Conservation (phyloP, 2,329 filamentous ascomycete genomes). For the Colletotrichum tabaci region DNA sequence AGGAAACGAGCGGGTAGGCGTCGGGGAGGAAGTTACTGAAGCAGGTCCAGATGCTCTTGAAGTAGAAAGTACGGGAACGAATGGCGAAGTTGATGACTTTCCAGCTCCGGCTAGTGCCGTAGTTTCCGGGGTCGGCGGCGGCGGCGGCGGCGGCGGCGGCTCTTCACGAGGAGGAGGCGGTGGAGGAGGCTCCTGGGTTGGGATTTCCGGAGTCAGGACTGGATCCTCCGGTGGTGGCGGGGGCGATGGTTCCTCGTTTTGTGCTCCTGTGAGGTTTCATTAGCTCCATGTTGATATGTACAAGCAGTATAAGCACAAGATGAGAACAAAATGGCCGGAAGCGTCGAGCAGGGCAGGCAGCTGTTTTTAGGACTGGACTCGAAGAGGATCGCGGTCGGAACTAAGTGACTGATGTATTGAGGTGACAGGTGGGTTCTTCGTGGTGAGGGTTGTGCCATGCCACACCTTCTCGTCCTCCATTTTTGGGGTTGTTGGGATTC, state of each 20-base stretch:
- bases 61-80: constrained; percentile 9
- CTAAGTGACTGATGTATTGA: background rate
- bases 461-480: constrained; percentile 26
- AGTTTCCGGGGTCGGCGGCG: constrained; percentile 8
- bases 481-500: background rate
- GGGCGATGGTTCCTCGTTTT: constrained; percentile 23
- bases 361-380: background rate
- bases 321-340: constrained; percentile 24
- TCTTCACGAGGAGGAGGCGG: constrained; percentile 1
- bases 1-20: constrained; percentile 8
- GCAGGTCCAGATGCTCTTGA: constrained; percentile 3
- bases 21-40: constrained; percentile 14
- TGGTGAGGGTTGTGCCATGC: constrained; percentile 10
- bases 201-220: constrained; percentile 7
- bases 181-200: constrained; percentile 20
- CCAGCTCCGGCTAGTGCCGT: background rate
- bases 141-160: constrained; percentile 1
- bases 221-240: constrained; percentile 14
- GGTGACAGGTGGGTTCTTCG: constrained; percentile 3
- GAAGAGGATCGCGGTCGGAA: background rate
- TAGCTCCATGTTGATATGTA: constrained; percentile 7
- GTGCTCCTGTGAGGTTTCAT: constrained; percentile 8
- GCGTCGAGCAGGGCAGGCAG: background rate
- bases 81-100: constrained; percentile 10
- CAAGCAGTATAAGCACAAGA: constrained; percentile 12